phyloP scores from a whole-genome alignment of 2,329 filamentous ascomycete species.

The Pseudocercospora eumusae region DNA sequence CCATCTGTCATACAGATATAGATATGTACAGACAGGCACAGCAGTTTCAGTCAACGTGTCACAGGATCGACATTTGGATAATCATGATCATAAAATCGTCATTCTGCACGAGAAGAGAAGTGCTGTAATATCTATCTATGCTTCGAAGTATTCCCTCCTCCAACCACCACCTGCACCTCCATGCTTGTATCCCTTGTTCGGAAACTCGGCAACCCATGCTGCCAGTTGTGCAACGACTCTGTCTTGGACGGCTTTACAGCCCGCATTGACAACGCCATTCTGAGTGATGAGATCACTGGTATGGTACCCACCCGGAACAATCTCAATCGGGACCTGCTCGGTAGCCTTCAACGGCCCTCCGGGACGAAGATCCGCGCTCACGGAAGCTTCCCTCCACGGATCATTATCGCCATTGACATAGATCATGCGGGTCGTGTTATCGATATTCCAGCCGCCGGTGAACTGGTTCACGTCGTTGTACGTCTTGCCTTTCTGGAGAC shows the following conservation, averaged over 20 bases:
- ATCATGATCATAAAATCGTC: background rate
- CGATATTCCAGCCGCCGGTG: slow-evolving; percentile 59
- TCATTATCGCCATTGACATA: slow-evolving; percentile 62
- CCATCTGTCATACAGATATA: background rate
- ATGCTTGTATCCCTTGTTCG: slow-evolving; percentile 18
- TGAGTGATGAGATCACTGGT: slow-evolving; percentile 55
- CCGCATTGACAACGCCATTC: slow-evolving; percentile 52
- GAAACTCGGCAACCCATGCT: slow-evolving; percentile 56
- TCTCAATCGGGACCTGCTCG: slow-evolving; percentile 51
- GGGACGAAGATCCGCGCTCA: slow-evolving; percentile 56
- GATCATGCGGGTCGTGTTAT: slow-evolving; percentile 59
- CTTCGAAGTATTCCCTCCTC: background rate
- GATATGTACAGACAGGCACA: background rate
- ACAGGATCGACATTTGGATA: background rate
- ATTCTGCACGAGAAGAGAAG: background rate
- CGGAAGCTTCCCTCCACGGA: slow-evolving; percentile 59
- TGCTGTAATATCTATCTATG: background rate
- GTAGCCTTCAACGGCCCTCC: slow-evolving; percentile 56
- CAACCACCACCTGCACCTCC: background rate
- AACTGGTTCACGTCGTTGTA: slow-evolving; percentile 53
- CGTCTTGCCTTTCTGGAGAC: slow-evolving; percentile 50
- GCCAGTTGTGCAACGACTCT: slow-evolving; percentile 54
- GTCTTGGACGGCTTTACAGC: slow-evolving; percentile 54
- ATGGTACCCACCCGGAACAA: slow-evolving; percentile 58
- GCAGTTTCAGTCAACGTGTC: background rate